Evolutionary conservation across 2,329 filamentous ascomycete species (phyloP), one percentile per base, ranked within the genome.

Genomic region (Hymenoscyphus scutula): DNA sequence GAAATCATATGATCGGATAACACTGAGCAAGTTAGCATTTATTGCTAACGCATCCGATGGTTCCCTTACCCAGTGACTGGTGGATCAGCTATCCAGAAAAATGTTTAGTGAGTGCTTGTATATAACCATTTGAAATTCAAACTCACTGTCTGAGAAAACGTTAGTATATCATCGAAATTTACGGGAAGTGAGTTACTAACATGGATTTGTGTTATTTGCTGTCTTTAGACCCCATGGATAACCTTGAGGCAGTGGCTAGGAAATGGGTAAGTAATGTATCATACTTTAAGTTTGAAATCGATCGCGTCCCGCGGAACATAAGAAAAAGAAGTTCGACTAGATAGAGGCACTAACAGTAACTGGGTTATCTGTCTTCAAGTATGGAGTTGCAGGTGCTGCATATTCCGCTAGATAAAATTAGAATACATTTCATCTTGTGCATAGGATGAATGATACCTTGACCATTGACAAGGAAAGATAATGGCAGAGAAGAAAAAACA

Each of bases 201-300:
- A 69, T 60, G 76, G 75, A 62, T 78, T 74, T 1, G 73, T 80
- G 15, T 72, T 71, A 17, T 73, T 73, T 32, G 76, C 71, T n/a
- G 77, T 77, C 53, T 74, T 73, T 2, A 68, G 71, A 37, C 81
- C 82, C 84, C 84, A 86, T 3, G 84, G 83, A 56, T 69, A 78
- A 3, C 80, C 80, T 64, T 81, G 77, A 0, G 80, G 79, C 7
- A 80, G 71, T 19, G 81, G 79, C 37, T 67, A 48, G 53, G 15
- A 23, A 23, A 10, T 7, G 7, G 5, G 41, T 48, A 48, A 48
- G 41, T 10, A 48, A 23, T 34, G 15, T 13, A 13, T 34, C 32
- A 34, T 34, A 34, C 32, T 13, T 34, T 8, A 13, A 13, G 8
- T 13, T 34, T 4, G 32, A 1, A 34, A 34, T 11, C 32, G 8